These are phyloP conservation scores for Fraxinus quadrangulata DNA, from an alignment of 257 asterid species.

Conservation along the genomic window DNA sequence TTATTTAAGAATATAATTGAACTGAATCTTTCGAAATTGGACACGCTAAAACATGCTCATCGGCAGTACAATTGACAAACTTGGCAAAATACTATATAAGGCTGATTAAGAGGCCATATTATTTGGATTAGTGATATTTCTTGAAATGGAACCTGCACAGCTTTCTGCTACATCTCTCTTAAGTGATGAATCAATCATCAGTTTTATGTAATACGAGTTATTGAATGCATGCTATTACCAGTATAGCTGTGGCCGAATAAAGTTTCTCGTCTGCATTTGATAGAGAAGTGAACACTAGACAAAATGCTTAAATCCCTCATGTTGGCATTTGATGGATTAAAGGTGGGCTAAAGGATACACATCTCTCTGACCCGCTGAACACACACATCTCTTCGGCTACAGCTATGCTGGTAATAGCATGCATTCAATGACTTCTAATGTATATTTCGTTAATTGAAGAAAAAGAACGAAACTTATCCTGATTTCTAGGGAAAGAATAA, in stretches of 20 bases:
- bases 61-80: too few species aligned
- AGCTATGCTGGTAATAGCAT: too few species aligned
- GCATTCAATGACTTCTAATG: too few species aligned
- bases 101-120: background rate
- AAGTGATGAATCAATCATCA: too few species aligned
- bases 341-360: too few species aligned
- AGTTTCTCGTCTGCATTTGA: background rate
- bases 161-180: too few species aligned
- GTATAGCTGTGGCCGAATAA: background rate
- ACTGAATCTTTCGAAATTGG: background rate
- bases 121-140: background rate
- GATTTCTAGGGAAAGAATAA: background rate
- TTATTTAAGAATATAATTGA: background rate
- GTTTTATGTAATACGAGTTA: too few species aligned
- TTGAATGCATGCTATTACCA: background rate
- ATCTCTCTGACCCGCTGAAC: background rate
- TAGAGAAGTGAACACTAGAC: background rate
- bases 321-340: too few species aligned
- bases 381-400: background rate
- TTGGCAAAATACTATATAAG: too few species aligned
- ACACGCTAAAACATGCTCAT: too few species aligned
- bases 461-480: background rate
- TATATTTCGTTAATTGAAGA: too few species aligned
- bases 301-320: background rate
- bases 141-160: background rate